Conservation (phyloP, 768 basidiomycete species). For the Serendipita sp. region DNA sequence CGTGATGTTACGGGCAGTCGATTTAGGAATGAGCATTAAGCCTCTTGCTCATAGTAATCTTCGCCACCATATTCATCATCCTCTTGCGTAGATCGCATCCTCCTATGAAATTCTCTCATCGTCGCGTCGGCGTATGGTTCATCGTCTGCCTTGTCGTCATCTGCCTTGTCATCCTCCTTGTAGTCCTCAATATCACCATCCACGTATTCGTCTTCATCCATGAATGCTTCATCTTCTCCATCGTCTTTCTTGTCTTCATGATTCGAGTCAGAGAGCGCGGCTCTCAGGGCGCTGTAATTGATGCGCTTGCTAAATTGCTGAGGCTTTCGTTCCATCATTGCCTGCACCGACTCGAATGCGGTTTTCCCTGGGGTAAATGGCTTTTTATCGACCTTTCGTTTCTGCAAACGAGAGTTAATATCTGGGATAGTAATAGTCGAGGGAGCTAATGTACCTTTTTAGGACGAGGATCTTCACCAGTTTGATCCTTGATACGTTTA, state of each 20-base stretch:
- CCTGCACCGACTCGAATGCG: constrained; percentile 60
- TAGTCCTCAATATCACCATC: constrained; percentile 27
- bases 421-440: background rate
- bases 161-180: constrained; percentile 22
- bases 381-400: constrained; percentile 39
- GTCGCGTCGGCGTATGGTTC: constrained; percentile 28
- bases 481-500: constrained; percentile 39
- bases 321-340: constrained; percentile 61
- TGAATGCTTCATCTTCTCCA: constrained; percentile 13
- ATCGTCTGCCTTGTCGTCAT: constrained; percentile 27
- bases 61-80: constrained; percentile 27
- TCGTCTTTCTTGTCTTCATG: constrained; percentile 11
- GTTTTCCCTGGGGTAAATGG: constrained; percentile 52
- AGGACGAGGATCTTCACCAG: constrained; percentile 19
- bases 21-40: constrained; percentile 16
- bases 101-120: background rate
- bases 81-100: constrained; percentile 5
- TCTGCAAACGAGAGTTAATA: constrained; percentile 24
- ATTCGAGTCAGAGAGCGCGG: constrained; percentile 34
- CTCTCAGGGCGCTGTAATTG: constrained; percentile 80
- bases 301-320: constrained; percentile 75
- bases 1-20: background rate
- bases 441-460: constrained; percentile 26
- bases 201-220: constrained; percentile 18
- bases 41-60: constrained; percentile 60